Base-by-base conservation (phyloP, 2,329 filamentous ascomycete species). In the Dendryphion nanum region DNA sequence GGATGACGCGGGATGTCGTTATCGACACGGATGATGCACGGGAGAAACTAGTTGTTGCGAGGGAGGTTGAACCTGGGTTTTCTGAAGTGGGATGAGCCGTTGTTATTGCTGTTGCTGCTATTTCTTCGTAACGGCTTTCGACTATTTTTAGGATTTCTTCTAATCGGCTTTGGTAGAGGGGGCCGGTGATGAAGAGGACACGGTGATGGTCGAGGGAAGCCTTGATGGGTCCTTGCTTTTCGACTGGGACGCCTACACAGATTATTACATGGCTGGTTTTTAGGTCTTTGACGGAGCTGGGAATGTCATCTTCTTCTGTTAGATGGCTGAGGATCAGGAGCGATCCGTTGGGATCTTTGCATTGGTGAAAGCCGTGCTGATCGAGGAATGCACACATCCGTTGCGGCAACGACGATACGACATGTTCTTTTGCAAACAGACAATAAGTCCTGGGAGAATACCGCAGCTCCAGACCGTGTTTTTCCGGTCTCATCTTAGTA, bases 1-100 rank as follows among this genome's bases (percentile, higher is more conserved):
- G 40, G 8, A 44, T 24, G 28, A 19, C 35, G 30, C 36, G 24
- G 23, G 10, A 8, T 8, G 23, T 26, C 10, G 2, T 3, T 26
- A n/a, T 2, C n/a, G 23, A 3, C n/a, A n/a, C n/a, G 10, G 23
- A 3, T 26, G 23, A 10, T 26, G 23, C 3, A n/a, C n/a, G n/a
- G n/a, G n/a, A n/a, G n/a, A n/a, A n/a, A 10, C 10, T 26, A 10
- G 23, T 3, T 26, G 23, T 26, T 3, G 23, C 10, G 23, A n/a
- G 23, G 23, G 23, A 26, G 23, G 23, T n/a, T 8, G 23, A 10
- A 10, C n/a, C n/a, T 26, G 23, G 23, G 23, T 26, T 26, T 26
- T 26, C n/a, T 8, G 23, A n/a, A n/a, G n/a, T 8, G 23, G 23
- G 10, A n/a, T 10, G 10, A 10, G 23, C 10, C 23, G 23, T 8